Evolutionary conservation across 148 eudicot species (phyloP).

Genomic region (Hydrangea macrophylla): DNA sequence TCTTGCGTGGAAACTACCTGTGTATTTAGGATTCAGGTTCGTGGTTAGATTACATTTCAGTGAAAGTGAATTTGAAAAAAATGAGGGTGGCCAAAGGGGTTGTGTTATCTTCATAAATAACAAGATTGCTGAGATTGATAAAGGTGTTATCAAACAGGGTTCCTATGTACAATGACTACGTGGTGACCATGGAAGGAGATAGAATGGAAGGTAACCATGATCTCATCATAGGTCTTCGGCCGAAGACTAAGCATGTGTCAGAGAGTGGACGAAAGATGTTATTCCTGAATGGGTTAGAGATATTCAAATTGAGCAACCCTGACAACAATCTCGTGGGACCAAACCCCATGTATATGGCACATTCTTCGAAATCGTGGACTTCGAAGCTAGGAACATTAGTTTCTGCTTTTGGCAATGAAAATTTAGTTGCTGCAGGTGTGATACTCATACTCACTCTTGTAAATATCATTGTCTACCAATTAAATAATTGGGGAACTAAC

Average conservation of each 20-base stretch:
- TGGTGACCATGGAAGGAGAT: slow-evolving; percentile 18
- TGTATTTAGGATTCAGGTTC: slow-evolving; percentile 38
- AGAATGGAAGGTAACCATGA: slow-evolving; percentile 9
- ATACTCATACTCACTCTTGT: background rate
- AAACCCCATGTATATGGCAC: background rate
- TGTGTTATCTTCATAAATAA: slow-evolving; percentile 27
- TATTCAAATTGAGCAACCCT: background rate
- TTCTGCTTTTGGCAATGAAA: background rate
- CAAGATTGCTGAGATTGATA: slow-evolving; percentile 15
- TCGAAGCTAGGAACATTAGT: background rate
- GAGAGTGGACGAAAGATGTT: background rate
- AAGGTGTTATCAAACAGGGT: slow-evolving; percentile 14
- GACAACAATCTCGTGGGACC: slow-evolving; percentile 11
- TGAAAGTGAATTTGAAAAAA: slow-evolving; percentile 17
- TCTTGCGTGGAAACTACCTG: slow-evolving; percentile 29
- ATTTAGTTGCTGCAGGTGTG: background rate
- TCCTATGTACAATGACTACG: slow-evolving; percentile 27
- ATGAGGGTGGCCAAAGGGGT: background rate
- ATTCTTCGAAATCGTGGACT: background rate
- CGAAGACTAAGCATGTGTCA: background rate
- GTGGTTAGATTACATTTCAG: slow-evolving; percentile 44
- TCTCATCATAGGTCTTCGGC: slow-evolving; percentile 12
- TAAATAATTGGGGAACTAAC: background rate
- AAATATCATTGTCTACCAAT: background rate
- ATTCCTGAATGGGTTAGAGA: no score